phyloP scores from a whole-genome alignment of 2,329 filamentous ascomycete genomes.

The Cercospora nicotianae region DNA sequence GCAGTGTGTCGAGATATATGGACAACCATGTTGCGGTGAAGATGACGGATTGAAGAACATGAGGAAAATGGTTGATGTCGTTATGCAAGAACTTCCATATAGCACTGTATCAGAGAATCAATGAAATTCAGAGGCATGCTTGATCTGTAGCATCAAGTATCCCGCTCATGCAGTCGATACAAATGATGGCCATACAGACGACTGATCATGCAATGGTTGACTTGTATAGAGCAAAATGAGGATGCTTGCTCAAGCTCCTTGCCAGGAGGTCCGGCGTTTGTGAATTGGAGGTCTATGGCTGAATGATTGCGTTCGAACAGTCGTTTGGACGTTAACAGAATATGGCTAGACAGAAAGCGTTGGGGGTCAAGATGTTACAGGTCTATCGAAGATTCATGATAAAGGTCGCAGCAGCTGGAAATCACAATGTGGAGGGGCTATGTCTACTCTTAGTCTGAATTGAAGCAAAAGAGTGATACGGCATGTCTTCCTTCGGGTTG shows the following conservation, averaged over 20 bases:
- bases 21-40: conserved; percentile 10
- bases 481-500: background rate
- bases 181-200: too few relatives aligned
- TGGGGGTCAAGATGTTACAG: too few relatives aligned
- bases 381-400: too few relatives aligned
- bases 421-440: too few relatives aligned
- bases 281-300: too few relatives aligned
- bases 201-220: background rate
- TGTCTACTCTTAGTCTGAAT: background rate
- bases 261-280: too few relatives aligned
- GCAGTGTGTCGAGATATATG: conserved; percentile 1
- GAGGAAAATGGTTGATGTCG: background rate
- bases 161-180: too few relatives aligned
- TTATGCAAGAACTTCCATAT: background rate
- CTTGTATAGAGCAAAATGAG: background rate
- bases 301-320: too few relatives aligned
- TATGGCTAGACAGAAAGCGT: background rate
- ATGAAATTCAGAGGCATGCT: background rate
- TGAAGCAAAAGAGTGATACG: background rate
- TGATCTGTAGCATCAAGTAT: background rate
- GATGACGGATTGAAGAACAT: background rate
- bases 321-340: too few relatives aligned
- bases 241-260: too few relatives aligned
- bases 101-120: background rate
- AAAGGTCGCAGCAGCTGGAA: too few relatives aligned